Base-by-base conservation (phyloP, 495 filamentous ascomycete genomes). In the Astrothelium macrocarpum region DNA sequence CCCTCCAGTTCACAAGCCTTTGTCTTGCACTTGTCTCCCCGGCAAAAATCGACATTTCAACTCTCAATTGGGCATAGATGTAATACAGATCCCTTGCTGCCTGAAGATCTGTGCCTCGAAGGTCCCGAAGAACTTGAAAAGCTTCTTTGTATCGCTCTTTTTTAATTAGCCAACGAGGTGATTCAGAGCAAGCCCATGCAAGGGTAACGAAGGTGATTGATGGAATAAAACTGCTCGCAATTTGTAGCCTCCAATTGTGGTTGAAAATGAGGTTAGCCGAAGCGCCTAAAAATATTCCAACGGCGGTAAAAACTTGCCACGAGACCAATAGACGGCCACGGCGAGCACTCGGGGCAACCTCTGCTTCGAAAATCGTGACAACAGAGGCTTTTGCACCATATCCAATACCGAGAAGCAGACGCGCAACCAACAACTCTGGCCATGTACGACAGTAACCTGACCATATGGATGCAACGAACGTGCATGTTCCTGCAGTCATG, bases 201-300 rank as follows among this genome's bases (percentile, higher is more conserved):
- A 86, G 81, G 25, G 83, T 29, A 1, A 86, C 25, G 2, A 90
- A 76, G 2, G 87, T 87, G 0, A 92, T 78, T 2, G 88, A 85
- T 1, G 89, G 89, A 68, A 93, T 84, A 68, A 88, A 89, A 5
- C 90, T 87, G 31, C 88, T 90, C 3, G 87, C 89, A 16, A 95
- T 70, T 78, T 91, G 89, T 45, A 93, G 78, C 39, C 90, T 79
- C 90, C 49, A 56, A 2, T 56, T 56, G 25, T 56, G 2, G 25
- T 28, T 26, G 49, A 88, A 78, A 14, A 78, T 81, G 42, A 88
- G 69, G 68, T 87, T 88, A 11, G 85, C 84, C 62, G 75, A 77
- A 43, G 79, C 81, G 4, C 85, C 85, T 12, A 86, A 74, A 68
- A 86, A 79, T 63, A 83, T 87, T 32, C 84, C 85, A 68, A 85